Evolutionary conservation across 805 yeast genomes (phyloP), one percentile per base, ranked within the genome.

Genomic region (Maudiozyma serrabonitensis): DNA sequence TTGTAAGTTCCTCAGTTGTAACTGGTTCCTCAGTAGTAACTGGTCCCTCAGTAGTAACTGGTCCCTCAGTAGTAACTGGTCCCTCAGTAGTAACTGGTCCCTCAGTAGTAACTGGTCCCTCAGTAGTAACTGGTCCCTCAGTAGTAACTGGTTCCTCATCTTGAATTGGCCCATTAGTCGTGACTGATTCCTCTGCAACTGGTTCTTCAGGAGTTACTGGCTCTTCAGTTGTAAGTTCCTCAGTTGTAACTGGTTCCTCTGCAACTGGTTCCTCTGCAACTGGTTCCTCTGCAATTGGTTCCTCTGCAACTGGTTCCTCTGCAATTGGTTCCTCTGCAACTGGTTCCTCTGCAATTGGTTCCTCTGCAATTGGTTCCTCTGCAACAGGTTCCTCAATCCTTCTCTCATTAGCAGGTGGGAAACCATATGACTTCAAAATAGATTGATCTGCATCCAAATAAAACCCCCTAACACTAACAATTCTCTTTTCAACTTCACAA

Each of bases 381-480:
- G 38, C 11, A 19, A n/a, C 26, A 13, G 16, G 37, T 26, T 46
- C 50, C 6, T 37, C 43, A 16, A 25, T 43, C 34, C 19, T 38
- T 23, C 45, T 46, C 8, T 46, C 54, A 25, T 40, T 37, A 4
- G 19, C 46, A 7, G 40, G 47, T 7, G 63, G 61, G 55, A 79
- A 81, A 55, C 73, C 75, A 54, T 72, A 72, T 44, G 71, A 70
- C 45, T 67, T 68, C 62, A 76, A 63, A 48, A 69, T 68, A 32
- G 69, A 65, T 40, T 69, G 69, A 46, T 71, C 75, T 18, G 79
- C 74, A 64, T 81, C 84, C 34, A 84, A 71, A 61, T 87, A 87
- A 57, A 84, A 87, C 56, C 87, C 88, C 60, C 95, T 76, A 15
- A 93, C 99, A 26, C 98, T 96, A 41, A 90, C 95, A 49, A 93